Evolutionary conservation across 169 alveolate genomes (phyloP), one percentile per base, ranked within the genome.

Genomic region (Plasmodium inui): DNA sequence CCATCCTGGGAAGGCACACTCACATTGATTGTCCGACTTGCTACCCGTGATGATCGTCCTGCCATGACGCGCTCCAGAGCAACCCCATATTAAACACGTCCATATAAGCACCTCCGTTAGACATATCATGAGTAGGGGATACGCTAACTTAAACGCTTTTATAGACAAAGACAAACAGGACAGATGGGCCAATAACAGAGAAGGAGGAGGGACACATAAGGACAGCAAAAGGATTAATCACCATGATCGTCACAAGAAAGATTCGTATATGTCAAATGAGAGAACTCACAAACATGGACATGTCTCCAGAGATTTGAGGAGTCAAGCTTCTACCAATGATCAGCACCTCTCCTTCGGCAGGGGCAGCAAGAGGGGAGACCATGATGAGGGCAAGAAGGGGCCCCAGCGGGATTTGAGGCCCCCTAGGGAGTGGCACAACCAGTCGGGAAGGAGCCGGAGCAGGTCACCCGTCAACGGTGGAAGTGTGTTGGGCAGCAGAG

Each of bases 101-200:
- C 19, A 50, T 14, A 14, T 50, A 50, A 8, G 5, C 22, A 7
- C 50, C 19, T 50, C 61, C 61, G 22, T 1, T 22, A 50, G 0
- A 50, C n/a, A 12, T 14, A 50, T 50, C n/a, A 80, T 80, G 85
- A 80, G 22, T 80, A 34, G 39, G 39, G 70, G 61, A 10, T n/a
- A 80, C 61, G 50, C 74, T 61, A 80, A 34, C 57, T 41, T 80
- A 14, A 80, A 80, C 3, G 70, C 30, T 80, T 80, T 46, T 26
- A 22, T 80, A 26, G 85, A 80, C 17, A 80, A 46, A 22, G 85
- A 80, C 57, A 80, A 80, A 30, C 37, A 80, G 26, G 26, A 17
- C 14, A 73, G 26, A 8, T 28, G 55, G 34, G 3, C 82, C 10
- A 28, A 28, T 34, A 34, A 73, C 32, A 32, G 32, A 32, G 19